phyloP scores from a whole-genome alignment of 352 stramenopile species.

The Phytophthora cactorum region DNA sequence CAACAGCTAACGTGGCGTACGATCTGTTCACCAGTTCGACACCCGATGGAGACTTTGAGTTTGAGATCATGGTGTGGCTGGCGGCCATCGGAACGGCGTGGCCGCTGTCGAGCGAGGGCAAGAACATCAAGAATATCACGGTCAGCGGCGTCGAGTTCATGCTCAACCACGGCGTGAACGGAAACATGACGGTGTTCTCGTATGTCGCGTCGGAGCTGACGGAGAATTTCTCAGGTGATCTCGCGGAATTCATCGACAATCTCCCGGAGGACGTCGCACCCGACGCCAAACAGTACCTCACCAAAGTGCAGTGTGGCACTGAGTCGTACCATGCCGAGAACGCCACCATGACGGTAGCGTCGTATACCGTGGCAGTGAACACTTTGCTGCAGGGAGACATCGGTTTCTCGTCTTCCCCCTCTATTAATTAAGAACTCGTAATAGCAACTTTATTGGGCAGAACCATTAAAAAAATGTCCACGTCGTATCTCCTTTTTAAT shows the following conservation, averaged over 20 bases:
- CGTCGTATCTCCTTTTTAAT: no score
- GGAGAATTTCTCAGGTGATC: conserved; percentile 40
- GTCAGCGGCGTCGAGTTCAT: conserved; percentile 37
- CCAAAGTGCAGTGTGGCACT: conserved; percentile 38
- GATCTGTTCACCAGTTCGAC: conserved; percentile 49
- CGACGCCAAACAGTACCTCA: conserved; percentile 34
- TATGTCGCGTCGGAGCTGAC: conserved; percentile 38
- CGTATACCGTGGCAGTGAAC: not conserved
- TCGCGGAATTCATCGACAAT: conserved; percentile 39
- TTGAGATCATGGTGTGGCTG: conserved; percentile 50
- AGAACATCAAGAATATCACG: conserved; percentile 34
- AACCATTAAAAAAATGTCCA: no score
- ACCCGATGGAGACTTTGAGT: conserved; percentile 31
- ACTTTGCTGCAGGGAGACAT: not conserved
- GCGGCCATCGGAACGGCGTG: conserved; percentile 39
- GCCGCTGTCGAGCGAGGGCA: conserved; percentile 38
- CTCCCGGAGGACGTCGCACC: conserved; percentile 26
- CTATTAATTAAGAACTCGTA: no score
- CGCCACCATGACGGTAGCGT: conserved; percentile 16
- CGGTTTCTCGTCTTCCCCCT: not conserved
- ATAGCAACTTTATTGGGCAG: no score
- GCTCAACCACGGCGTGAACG: conserved; percentile 43
- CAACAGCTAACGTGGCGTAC: conserved; percentile 33
- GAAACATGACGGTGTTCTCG: conserved; percentile 44
- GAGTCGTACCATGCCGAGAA: conserved; percentile 33